Base-by-base conservation (phyloP, 176 grass and related monocot species). In the Chloris gayana region DNA sequence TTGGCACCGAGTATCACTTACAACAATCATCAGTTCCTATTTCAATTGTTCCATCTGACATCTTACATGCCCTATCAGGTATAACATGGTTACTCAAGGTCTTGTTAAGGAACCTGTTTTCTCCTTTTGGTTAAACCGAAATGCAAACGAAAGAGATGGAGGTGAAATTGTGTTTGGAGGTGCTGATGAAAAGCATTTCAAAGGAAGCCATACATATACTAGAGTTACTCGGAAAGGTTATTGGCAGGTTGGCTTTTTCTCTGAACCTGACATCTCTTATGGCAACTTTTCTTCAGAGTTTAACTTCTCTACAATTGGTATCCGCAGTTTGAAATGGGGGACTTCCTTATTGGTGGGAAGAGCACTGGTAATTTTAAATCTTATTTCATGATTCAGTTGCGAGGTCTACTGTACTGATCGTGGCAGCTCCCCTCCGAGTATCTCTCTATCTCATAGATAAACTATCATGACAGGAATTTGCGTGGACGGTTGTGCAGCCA, bases 81-180 rank as follows among this genome's bases (percentile, higher is more conserved):
- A 95, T 76, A 98, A 98, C 73, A 98, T 98, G 88, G 79, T 94
- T 69, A 12, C 72, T 22, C 95, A 98, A 87, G 60, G 63, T 49
- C 81, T 93, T 59, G 84, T 95, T 19, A 83, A 78, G 62, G 62
- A 93, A 42, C 86, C 39, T 51, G 57, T 93, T 74, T 98, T 98
- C 59, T 98, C 95, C 64, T 91, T 98, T 80, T 98, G 95, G 95
- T 89, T 98, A 69, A 98, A 93, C 63, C 85, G 95, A 83, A 87
- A 93, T 80, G 57, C 81, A 78, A 78, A 87, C 38, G 90, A 95
- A 37, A 76, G 63, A n/a, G 90, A 94, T 12, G 95, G 95, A 67
- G 92, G 95, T 71, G 92, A 98, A 85, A 88, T 95, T 87, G 85
- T 98, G 78, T 98, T 98, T 79, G 95, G 95, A 72, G 95, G 95